These are phyloP conservation scores for Lipomyces japonicus DNA, from an alignment of 805 yeast genomes.

Conservation along the genomic window DNA sequence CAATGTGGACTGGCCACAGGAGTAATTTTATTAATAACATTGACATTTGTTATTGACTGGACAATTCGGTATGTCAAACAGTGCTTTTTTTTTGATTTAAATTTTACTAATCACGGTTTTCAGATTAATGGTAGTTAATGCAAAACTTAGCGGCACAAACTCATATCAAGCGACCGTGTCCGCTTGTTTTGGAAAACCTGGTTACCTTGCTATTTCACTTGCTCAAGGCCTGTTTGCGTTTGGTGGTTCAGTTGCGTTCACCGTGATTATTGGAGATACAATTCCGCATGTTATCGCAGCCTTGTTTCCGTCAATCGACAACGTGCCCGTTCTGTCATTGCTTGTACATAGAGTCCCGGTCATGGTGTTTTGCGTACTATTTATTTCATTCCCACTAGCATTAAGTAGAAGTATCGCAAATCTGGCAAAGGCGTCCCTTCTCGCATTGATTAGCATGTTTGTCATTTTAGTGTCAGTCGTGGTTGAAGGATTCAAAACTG, in stretches of 20 bases:
- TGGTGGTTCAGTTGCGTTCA: slow-evolving; percentile 92
- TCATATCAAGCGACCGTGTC: slow-evolving; percentile 84
- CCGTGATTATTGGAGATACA: slow-evolving; percentile 92
- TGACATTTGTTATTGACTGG: slow-evolving; percentile 82
- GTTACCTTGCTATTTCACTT: slow-evolving; percentile 61
- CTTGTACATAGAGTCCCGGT: slow-evolving; percentile 65
- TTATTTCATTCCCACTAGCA: slow-evolving; percentile 79
- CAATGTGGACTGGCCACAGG: slow-evolving; percentile 81
- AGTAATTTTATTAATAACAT: slow-evolving; percentile 50
- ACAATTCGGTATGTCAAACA: slow-evolving; percentile 46
- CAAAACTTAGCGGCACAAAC: slow-evolving; percentile 68
- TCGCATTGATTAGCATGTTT: slow-evolving; percentile 82
- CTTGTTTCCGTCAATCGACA: slow-evolving; percentile 47
- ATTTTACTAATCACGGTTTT: slow-evolving; percentile 27
- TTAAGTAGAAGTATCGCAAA: slow-evolving; percentile 75
- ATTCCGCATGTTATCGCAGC: slow-evolving; percentile 83
- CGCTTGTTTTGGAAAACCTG: slow-evolving; percentile 70
- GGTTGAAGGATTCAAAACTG: slow-evolving; percentile 64
- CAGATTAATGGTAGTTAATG: slow-evolving; percentile 72
- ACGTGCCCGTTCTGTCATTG: slow-evolving; percentile 46
- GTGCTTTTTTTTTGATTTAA: neutral
- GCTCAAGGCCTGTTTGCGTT: slow-evolving; percentile 88
- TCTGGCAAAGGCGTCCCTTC: slow-evolving; percentile 78
- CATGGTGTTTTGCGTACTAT: slow-evolving; percentile 63
- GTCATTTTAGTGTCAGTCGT: slow-evolving; percentile 72